A percentile compares a stretch with the other conserved stretches of the same genome.
phyloP scores from a whole-genome alignment of 2,329 filamentous ascomycete genomes.

The Ophiosphaerella korrae region DNA sequence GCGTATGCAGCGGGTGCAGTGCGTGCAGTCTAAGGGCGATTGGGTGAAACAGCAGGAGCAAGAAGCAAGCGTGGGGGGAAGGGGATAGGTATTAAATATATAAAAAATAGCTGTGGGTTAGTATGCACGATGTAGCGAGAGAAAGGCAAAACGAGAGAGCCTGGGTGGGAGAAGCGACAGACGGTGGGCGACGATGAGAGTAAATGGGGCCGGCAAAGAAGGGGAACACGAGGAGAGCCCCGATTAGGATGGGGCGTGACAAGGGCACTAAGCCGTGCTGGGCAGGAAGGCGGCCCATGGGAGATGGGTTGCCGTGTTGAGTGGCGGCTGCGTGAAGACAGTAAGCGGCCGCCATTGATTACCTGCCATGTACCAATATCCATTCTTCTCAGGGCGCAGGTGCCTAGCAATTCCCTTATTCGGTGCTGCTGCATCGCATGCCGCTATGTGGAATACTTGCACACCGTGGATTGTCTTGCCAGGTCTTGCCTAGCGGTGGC shows the following conservation, averaged over 20 bases:
- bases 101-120: constrained; percentile 4
- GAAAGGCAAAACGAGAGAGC: constrained; percentile 6
- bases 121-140: constrained; percentile 1
- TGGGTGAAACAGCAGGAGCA: constrained; percentile 29
- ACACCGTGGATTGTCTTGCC: no score
- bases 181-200: background rate
- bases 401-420: constrained; percentile 1
- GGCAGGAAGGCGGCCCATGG: background rate
- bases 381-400: no score
- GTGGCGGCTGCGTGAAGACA: no score
- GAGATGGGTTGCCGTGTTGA: background rate
- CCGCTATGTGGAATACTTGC: no score
- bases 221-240: constrained; percentile 2
- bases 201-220: background rate
- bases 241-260: background rate
- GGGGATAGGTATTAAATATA: background rate
- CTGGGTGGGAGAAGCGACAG: constrained; percentile 1
- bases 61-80: constrained; percentile 31
- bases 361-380: no score
- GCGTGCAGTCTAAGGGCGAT: constrained; percentile 42
- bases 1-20: constrained; percentile 22
- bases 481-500: background rate
- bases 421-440: no score
- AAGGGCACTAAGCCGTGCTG: background rate
- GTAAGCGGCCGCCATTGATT: no score